These are phyloP conservation scores for Leccinum ochraceum DNA, from an alignment of 768 basidiomycete genomes.

Conservation along the genomic window DNA sequence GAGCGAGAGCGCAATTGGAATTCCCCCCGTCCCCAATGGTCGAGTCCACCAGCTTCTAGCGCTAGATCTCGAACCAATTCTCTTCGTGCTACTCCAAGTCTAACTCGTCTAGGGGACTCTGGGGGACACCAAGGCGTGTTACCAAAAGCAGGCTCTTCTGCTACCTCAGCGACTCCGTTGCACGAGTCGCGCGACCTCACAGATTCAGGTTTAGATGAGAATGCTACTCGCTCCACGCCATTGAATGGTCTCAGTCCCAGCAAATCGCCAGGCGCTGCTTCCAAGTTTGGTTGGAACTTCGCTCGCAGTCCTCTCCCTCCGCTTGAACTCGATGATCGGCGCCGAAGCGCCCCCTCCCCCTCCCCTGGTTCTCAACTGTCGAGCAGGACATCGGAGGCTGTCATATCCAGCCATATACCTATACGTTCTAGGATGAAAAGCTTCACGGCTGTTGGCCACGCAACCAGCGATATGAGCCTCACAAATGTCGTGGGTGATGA, in stretches of 20 bases:
- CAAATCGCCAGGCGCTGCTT: conserved; percentile 23
- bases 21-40: conserved; percentile 62
- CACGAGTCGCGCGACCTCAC: conserved; percentile 8
- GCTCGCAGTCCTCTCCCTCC: conserved; percentile 41
- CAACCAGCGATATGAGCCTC: conserved; percentile 22
- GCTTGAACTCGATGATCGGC: conserved; percentile 37
- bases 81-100: conserved; percentile 24
- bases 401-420: conserved; percentile 44
- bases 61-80: conserved; percentile 9
- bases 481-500: conserved; percentile 26
- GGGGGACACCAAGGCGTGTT: conserved; percentile 7
- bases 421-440: conserved; percentile 41
- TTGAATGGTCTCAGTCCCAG: conserved; percentile 11
- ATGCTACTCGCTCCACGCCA: neutral
- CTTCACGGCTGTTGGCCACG: conserved; percentile 19
- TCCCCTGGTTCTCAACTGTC: conserved; percentile 26
- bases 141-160: conserved; percentile 6
- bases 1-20: conserved; percentile 73
- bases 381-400: conserved; percentile 25
- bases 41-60: conserved; percentile 21
- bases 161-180: neutral
- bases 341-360: conserved; percentile 26
- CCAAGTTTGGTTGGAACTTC: conserved; percentile 43
- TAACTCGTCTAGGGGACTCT: conserved; percentile 13
- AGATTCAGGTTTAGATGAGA: conserved; percentile 1